These are phyloP conservation scores for Wickerhamomyces sp. DNA, from an alignment of 1,139 yeast genomes.

Conservation along the genomic window DNA sequence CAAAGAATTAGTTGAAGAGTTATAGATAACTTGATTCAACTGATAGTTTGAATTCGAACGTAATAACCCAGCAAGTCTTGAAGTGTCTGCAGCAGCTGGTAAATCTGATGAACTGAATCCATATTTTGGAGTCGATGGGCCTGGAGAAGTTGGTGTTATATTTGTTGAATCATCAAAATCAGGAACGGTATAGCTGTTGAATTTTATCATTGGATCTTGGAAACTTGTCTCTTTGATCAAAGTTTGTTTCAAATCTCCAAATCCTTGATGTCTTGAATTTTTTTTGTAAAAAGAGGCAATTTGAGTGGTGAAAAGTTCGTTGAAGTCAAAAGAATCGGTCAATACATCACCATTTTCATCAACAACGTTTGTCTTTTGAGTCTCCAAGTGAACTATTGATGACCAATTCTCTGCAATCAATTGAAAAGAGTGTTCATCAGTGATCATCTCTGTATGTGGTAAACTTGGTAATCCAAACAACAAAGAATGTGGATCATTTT, in stretches of 20 bases:
- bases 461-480: slow-evolving; percentile 79
- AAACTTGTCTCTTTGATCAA: slow-evolving; percentile 6
- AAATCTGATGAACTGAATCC: not conserved
- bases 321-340: slow-evolving; percentile 6
- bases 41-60: slow-evolving; percentile 1
- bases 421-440: slow-evolving; percentile 2
- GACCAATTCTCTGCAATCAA: slow-evolving; percentile 16
- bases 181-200: slow-evolving; percentile 1
- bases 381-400: slow-evolving; percentile 2
- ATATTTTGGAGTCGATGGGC: not conserved
- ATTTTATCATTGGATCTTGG: slow-evolving; percentile 7
- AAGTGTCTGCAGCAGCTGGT: too few relatives aligned
- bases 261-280: slow-evolving; percentile 9
- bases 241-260: slow-evolving; percentile 13
- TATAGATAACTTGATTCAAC: not conserved
- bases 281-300: slow-evolving; percentile 8
- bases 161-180: not conserved
- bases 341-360: too few relatives aligned
- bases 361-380: not conserved
- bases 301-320: slow-evolving; percentile 9
- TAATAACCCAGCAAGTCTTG: not conserved
- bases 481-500: slow-evolving; percentile 60
- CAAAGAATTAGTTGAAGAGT: too few relatives aligned
- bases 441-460: slow-evolving; percentile 68
- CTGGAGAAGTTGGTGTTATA: not conserved